Percentiles rank a stretch among this genome's conserved stretches.
Conservation (phyloP, 208 protist genomes). For the Wallacemonas sp. region DNA sequence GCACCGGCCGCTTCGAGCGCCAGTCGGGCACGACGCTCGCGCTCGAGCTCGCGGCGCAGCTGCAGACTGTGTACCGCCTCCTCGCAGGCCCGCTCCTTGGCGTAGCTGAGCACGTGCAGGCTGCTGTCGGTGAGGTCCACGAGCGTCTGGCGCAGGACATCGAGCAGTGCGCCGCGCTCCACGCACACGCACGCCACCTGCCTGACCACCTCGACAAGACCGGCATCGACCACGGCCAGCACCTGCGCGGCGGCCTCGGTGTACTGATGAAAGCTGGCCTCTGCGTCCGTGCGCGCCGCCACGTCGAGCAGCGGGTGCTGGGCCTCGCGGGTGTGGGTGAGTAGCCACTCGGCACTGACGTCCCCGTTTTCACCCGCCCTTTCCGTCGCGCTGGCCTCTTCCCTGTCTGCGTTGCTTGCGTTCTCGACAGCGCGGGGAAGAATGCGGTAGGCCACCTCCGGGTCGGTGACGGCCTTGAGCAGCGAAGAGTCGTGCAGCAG, state of each 20-base stretch:
- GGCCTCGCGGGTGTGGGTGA: slow-evolving; percentile 14
- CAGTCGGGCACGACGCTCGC: slow-evolving; percentile 22
- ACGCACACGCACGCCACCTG: slow-evolving; percentile 63
- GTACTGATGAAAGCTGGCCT: slow-evolving; percentile 58
- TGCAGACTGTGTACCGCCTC: slow-evolving; percentile 37
- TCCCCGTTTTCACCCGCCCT: not conserved
- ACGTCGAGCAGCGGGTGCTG: slow-evolving; percentile 28
- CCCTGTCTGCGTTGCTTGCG: not conserved
- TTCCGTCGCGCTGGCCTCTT: not conserved
- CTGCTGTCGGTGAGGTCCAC: slow-evolving; percentile 64
- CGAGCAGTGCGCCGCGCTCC: slow-evolving; percentile 82
- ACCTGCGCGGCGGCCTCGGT: slow-evolving; percentile 55
- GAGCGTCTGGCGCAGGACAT: slow-evolving; percentile 68
- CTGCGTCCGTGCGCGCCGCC: slow-evolving; percentile 39
- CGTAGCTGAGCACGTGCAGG: slow-evolving; percentile 59
- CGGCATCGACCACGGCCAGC: slow-evolving; percentile 68
- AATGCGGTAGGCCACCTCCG: slow-evolving; percentile 56
- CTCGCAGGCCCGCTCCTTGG: slow-evolving; percentile 56
- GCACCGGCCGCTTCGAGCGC: slow-evolving; percentile 18
- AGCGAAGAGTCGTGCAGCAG: slow-evolving; percentile 45
- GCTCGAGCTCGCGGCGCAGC: slow-evolving; percentile 27
- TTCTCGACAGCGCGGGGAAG: slow-evolving; percentile 31
- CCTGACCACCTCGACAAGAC: slow-evolving; percentile 77
- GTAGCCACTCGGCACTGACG: slow-evolving; percentile 5
- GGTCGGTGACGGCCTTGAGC: slow-evolving; percentile 60